Percentiles rank a stretch among this genome's conserved stretches.
phyloP scores from a whole-genome alignment of 192 early-diverging fungal species.

The Allomyces macrogynus region DNA sequence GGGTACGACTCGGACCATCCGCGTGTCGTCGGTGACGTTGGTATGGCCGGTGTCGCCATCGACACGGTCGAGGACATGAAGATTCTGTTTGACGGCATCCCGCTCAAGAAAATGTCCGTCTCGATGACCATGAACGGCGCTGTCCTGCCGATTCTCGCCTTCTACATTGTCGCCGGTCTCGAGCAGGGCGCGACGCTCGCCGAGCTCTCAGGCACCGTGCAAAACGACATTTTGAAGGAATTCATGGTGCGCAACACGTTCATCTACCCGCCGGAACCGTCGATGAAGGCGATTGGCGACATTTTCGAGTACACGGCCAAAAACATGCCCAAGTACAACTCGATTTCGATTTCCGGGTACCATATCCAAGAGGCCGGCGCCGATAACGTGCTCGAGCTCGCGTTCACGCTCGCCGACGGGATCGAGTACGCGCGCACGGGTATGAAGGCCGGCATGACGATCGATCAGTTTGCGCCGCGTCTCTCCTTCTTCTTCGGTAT shows the following conservation, averaged over 20 bases:
- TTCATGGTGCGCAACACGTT: slow-evolving; percentile 91
- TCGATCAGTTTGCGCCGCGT: slow-evolving; percentile 72
- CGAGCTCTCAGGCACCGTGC: slow-evolving; percentile 70
- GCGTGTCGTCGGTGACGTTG: slow-evolving; percentile 71
- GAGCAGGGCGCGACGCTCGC: slow-evolving; percentile 65
- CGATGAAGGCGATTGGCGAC: slow-evolving; percentile 76
- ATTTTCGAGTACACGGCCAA: slow-evolving; percentile 73
- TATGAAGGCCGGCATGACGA: slow-evolving; percentile 62
- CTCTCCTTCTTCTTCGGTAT: slow-evolving; percentile 83
- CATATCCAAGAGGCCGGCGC: slow-evolving; percentile 86
- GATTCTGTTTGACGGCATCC: slow-evolving; percentile 72
- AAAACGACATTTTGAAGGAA: slow-evolving; percentile 84
- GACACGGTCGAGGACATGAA: slow-evolving; percentile 87
- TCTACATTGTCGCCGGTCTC: slow-evolving; percentile 72
- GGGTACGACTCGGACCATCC: slow-evolving; percentile 84
- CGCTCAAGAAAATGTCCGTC: slow-evolving; percentile 74
- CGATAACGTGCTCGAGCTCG: slow-evolving; percentile 67
- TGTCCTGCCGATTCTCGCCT: slow-evolving; percentile 69
- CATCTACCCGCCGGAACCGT: slow-evolving; percentile 78
- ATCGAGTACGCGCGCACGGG: slow-evolving; percentile 60
- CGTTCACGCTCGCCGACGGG: slow-evolving; percentile 82
- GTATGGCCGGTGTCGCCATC: slow-evolving; percentile 85
- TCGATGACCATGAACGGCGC: slow-evolving; percentile 96
- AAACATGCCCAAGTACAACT: slow-evolving; percentile 87
- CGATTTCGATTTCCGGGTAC: slow-evolving; percentile 86